Percentiles rank a stretch among this genome's conserved stretches.
Conservation (phyloP, 331 rosid species). For the Pyrus hybrid region DNA sequence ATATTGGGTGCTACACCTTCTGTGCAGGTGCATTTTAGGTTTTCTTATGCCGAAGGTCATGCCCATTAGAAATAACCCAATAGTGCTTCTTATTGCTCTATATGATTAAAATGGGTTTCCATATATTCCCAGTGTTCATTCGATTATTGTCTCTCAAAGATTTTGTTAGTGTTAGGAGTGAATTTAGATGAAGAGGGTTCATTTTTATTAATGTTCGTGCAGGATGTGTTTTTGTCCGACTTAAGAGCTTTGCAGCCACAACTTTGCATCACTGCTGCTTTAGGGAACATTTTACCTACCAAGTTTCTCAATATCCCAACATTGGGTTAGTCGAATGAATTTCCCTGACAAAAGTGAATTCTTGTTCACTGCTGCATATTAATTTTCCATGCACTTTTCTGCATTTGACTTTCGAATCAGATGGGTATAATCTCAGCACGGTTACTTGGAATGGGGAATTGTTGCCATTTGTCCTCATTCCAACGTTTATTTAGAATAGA, state of each 20-base stretch:
- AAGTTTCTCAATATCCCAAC: constrained; percentile 66
- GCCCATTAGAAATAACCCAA: neutral
- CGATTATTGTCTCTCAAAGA: neutral
- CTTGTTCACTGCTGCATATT: neutral
- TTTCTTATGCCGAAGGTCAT: neutral
- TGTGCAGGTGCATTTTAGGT: neutral
- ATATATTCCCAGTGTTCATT: neutral
- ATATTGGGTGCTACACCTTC: neutral
- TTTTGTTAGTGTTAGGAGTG: neutral
- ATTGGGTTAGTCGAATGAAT: constrained; percentile 34
- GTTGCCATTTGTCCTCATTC: neutral
- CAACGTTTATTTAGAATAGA: neutral
- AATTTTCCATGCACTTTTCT: neutral
- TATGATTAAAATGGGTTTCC: neutral
- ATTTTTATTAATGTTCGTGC: constrained; percentile 15
- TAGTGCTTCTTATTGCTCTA: neutral
- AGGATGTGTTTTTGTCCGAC: constrained; percentile 69
- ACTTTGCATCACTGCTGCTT: constrained; percentile 83
- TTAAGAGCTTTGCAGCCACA: constrained; percentile 72
- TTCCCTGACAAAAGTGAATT: neutral
- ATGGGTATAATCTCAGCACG: neutral
- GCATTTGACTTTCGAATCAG: neutral
- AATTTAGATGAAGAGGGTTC: neutral
- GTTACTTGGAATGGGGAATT: neutral
- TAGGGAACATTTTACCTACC: constrained; percentile 85